A percentile compares a stretch with the other conserved stretches of the same genome.
phyloP scores from a whole-genome alignment of 129 eudicot species.

The Deinandra increscens region DNA sequence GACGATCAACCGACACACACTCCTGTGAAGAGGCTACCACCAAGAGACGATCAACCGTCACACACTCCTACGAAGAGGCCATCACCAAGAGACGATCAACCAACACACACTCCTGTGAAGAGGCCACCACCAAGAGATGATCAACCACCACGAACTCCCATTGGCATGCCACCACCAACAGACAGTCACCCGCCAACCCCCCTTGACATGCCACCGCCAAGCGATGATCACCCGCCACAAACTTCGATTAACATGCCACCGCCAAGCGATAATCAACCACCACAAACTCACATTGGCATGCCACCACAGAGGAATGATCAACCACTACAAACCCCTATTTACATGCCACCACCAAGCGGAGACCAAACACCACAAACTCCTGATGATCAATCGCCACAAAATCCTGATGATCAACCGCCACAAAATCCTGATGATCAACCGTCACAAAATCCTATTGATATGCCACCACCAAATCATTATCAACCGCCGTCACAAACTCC shows the following conservation, averaged over 20 bases:
- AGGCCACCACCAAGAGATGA: neutral
- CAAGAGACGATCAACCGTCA: neutral
- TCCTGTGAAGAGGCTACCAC: neutral
- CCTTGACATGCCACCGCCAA: neutral
- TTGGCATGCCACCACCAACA: neutral
- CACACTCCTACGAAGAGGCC: neutral
- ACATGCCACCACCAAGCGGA: neutral
- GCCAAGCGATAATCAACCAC: neutral
- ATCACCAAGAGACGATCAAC: neutral
- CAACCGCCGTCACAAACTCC: neutral
- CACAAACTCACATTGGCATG: slow-evolving; percentile 1
- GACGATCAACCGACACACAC: neutral
- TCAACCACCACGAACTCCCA: neutral
- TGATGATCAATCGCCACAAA: neutral
- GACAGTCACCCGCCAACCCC: neutral
- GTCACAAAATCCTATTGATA: neutral
- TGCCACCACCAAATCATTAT: neutral
- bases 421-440: neutral
- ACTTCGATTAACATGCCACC: neutral
- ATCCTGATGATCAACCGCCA: neutral
- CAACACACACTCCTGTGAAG: neutral
- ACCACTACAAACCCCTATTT: neutral
- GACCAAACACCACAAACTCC: neutral
- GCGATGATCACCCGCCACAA: neutral
- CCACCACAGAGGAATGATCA: neutral